Conservation (phyloP, 768 basidiomycete species). For the Cystofilobasidium macerans region DNA sequence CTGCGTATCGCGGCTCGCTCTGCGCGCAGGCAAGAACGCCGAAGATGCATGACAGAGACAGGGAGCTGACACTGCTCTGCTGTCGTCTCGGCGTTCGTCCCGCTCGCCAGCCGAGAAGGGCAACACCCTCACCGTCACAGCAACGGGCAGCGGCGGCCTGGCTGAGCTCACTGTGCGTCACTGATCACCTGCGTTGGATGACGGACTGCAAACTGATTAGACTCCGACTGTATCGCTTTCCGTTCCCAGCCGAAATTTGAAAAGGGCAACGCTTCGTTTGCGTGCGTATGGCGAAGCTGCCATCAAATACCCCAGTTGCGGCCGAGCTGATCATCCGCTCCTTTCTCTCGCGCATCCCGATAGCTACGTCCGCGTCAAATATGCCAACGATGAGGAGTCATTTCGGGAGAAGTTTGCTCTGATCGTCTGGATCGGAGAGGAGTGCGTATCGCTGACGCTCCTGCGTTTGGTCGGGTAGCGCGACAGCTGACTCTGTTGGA, state of each 20-base stretch:
- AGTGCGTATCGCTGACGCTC: constrained; percentile 6
- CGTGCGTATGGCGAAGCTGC: no score
- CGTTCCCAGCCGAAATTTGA: constrained; percentile 37
- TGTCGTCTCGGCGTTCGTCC: not conserved
- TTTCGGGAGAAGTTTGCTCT: constrained; percentile 58
- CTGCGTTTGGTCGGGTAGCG: no score
- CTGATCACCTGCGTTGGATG: constrained; percentile 56
- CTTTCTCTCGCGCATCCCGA: not conserved
- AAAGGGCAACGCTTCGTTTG: constrained; percentile 55
- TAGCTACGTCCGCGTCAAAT: constrained; percentile 61
- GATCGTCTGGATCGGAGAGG: constrained; percentile 38
- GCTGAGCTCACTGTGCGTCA: constrained; percentile 67
- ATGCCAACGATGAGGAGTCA: constrained; percentile 36
- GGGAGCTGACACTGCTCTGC: not conserved
- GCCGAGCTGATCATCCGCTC: no score
- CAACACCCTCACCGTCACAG: constrained; percentile 65
- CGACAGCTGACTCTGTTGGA: no score
- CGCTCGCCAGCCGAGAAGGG: constrained; percentile 30
- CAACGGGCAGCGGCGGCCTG: constrained; percentile 70
- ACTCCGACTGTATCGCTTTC: no score
- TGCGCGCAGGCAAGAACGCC: no score
- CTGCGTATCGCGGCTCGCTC: no score
- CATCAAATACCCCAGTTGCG: no score
- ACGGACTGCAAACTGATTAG: constrained; percentile 45
- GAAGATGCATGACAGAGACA: no score